Evolutionary conservation across 1,139 yeast genomes (phyloP).

Genomic region (Suhomyces anneliseae): DNA sequence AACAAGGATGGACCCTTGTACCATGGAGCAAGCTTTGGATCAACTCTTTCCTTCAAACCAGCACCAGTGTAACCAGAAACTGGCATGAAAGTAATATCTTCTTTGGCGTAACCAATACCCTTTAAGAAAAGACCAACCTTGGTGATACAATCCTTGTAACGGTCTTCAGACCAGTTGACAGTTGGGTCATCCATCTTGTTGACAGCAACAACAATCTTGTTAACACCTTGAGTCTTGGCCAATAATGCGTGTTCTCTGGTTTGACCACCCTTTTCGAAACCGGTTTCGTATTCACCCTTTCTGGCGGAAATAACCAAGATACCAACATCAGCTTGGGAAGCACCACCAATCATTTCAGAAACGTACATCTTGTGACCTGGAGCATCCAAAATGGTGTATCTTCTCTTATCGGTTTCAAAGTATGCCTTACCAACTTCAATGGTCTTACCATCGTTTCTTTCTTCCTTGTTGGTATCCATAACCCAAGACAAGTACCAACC

Average conservation of each 20-base stretch:
- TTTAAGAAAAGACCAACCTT: constrained; percentile 76
- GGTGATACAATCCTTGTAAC: constrained; percentile 92
- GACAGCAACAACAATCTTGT: constrained; percentile 86
- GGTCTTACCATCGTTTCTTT: constrained; percentile 97
- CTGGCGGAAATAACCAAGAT: constrained; percentile 95
- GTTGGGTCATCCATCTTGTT: constrained; percentile 99
- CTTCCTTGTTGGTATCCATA: constrained; percentile 98
- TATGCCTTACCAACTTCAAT: constrained; percentile 98
- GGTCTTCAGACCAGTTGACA: constrained; percentile 91
- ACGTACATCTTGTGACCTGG: constrained; percentile 99
- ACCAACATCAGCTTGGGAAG: constrained; percentile 98
- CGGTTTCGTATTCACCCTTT: constrained; percentile 99
- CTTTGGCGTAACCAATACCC: constrained; percentile 87
- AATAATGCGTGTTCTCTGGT: constrained; percentile 97
- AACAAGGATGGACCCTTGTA: constrained; percentile 88
- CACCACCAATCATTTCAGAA: constrained; percentile 99
- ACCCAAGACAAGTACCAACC: constrained; percentile 99
- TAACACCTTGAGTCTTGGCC: constrained; percentile 98
- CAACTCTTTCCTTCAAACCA: constrained; percentile 85
- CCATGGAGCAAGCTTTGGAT: constrained; percentile 80
- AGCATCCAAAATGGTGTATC: constrained; percentile 97
- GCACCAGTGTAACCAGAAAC: constrained; percentile 98
- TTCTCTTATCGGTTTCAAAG: constrained; percentile 95
- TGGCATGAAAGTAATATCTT: constrained; percentile 90
- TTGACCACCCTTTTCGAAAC: constrained; percentile 98